Evolutionary conservation across 2,329 filamentous ascomycete genomes (phyloP).

Genomic region (Ilyonectria destructans): DNA sequence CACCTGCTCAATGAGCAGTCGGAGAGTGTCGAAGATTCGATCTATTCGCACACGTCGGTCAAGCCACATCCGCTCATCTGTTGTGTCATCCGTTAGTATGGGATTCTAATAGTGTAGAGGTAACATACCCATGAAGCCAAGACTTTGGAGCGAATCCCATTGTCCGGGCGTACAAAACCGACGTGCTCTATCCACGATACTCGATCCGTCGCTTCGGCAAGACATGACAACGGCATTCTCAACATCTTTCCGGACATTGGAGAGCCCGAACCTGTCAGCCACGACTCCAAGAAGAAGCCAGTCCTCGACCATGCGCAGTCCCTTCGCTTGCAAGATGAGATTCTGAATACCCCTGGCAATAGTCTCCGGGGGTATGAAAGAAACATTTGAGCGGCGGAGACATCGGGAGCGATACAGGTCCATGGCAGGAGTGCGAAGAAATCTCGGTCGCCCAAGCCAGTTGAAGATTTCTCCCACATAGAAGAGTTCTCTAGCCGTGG

Average conservation of each 20-base stretch:
- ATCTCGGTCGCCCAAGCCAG: conserved; percentile 26
- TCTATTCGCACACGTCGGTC: conserved; percentile 18
- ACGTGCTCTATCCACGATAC: not conserved
- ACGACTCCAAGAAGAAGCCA: conserved; percentile 40
- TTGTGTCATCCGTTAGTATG: not conserved
- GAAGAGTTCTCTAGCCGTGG: conserved; percentile 32
- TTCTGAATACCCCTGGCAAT: conserved; percentile 20
- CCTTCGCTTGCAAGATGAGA: conserved; percentile 4
- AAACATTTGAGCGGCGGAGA: not conserved
- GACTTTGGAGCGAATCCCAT: not conserved
- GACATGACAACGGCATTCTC: conserved; percentile 16
- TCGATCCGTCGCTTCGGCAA: not conserved
- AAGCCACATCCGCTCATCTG: conserved; percentile 12
- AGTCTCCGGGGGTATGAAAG: conserved; percentile 11
- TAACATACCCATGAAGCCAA: conserved; percentile 10
- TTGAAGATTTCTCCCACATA: conserved; percentile 33
- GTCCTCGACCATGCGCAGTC: conserved; percentile 23
- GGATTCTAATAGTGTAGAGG: not conserved
- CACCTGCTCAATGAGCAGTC: conserved; percentile 34
- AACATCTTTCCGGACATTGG: not conserved
- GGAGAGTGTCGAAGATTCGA: conserved; percentile 25
- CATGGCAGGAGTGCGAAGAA: not conserved
- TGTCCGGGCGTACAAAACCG: conserved; percentile 1
- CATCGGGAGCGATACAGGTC: not conserved
- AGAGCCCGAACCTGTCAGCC: conserved; percentile 28